Evolutionary conservation across 164 flowering plant species (phyloP), one percentile per base, ranked within the genome.

Genomic region (Dillenia turbinata): DNA sequence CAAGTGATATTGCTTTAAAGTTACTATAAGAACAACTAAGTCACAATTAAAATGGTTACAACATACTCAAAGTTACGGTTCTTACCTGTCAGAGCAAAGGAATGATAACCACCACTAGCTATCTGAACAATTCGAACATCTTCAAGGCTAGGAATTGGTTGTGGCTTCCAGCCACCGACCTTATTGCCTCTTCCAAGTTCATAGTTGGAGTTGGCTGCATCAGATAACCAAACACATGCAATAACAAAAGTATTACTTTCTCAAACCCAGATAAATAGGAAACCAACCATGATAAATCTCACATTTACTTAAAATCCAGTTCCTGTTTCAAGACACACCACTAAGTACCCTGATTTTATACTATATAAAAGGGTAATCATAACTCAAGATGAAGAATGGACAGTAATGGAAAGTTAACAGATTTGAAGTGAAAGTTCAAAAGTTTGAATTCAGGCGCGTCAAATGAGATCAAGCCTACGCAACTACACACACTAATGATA

Each of bases 111-210:
- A 47, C 98, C 98, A 67, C 90, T 65, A 40, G 89, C 94, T 63
- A 93, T 79, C 70, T 93, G 98, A 69, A 73, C 59, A n/a, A 90
- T 64, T 60, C 73, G 77, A 54, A 79, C 73, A 76, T 78, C 81
- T 60, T 77, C 73, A 26, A 93, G 83, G 66, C 78, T 79, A 56
- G 90, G 79, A 73, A 90, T 59, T 54, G 80, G 85, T 49, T 84
- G 83, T 49, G 96, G 97, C 71, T 77, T 74, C 98, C 98, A 93
- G 54, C 96, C 96, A 56, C 92, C 95, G 60, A 81, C 49, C 57
- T 72, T 84, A 63, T 87, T 77, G 44, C 90, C 96, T 71, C 96
- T 85, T 57, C 98, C 97, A 50, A 93, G 92, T 75, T 93, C 98
- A 80, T 79, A 88, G 73, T 93, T 90, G 49, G 96, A 81, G 70